Evolutionary conservation across 139 green algal genomes (phyloP), one percentile per base, ranked within the genome.

Genomic region (Zygnema cylindricum): DNA sequence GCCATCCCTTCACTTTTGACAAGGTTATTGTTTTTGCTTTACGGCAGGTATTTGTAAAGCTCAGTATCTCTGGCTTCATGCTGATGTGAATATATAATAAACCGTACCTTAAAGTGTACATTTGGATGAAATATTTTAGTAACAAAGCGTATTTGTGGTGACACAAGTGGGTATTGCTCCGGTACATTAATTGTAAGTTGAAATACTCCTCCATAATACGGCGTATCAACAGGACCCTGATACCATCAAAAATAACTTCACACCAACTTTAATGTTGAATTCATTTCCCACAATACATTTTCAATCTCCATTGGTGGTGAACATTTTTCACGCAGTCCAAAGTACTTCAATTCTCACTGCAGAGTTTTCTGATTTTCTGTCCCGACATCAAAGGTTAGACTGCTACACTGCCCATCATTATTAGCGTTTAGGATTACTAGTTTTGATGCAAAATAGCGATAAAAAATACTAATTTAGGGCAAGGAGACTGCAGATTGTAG

Each of bases 101-200:
- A 79, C 7, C 36, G 3, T n/a, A 88, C 69, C 69, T 88, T 88
- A 39, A 88, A 88, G 32, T 88, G 69, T 2, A 99, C 92, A 86
- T 98, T 98, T 11, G 97, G 96, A 73, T 99, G 97, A 92, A 99
- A 99, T 41, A 99, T 97, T 1, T 94, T 94, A 36, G 97, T 99
- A 21, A 85, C 82, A 93, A 94, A 99, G 25, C 89, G 89, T 35
- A 96, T 94, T 16, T 87, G 76, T 0, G 95, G 96, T 0, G 96
- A 94, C 32, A 95, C 93, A 32, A 98, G 88, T 0, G 97, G 97
- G 88, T 99, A 99, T 81, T 97, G 92, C 81, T 98, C 93, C 1
- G 97, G 97, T 1, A 99, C 94, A 0, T 87, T 94, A 1, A 99
- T 93, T 0, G 71, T 76, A 3, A 99, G 90, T 77, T 95, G 90